phyloP scores from a whole-genome alignment of 2,329 filamentous ascomycete genomes.

The Myriosclerotinia duriaeana region DNA sequence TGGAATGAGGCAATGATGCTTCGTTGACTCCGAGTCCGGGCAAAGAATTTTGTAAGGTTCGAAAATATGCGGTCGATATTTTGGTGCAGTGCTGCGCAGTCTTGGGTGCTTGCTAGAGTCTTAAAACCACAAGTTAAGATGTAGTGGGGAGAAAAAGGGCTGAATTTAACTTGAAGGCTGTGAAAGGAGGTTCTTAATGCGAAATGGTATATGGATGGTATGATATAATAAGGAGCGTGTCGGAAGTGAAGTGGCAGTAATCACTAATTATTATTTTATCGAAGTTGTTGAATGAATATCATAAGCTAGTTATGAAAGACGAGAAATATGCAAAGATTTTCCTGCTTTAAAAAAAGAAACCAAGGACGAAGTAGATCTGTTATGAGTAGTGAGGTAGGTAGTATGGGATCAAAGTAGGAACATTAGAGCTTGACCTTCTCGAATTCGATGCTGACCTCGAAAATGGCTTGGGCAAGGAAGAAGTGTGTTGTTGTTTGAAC shows the following conservation, averaged over 20 bases:
- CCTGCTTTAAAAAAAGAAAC: slow-evolving; percentile 13
- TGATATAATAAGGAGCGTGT: slow-evolving; percentile 11
- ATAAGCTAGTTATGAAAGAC: slow-evolving; percentile 11
- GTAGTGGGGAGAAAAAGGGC: slow-evolving; percentile 8
- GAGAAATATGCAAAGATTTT: background rate
- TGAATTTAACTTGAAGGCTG: slow-evolving; percentile 10
- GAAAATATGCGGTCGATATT: slow-evolving; percentile 17
- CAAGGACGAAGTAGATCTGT: background rate
- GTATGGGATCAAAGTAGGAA: slow-evolving; percentile 13
- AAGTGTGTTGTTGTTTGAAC: slow-evolving; percentile 20
- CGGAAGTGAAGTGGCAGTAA: slow-evolving; percentile 3
- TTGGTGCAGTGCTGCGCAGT: slow-evolving; percentile 15
- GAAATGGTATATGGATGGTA: slow-evolving; percentile 11
- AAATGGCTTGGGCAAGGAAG: slow-evolving; percentile 3
- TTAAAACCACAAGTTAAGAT: slow-evolving; percentile 9
- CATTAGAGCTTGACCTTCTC: slow-evolving; percentile 17
- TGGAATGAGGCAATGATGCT: slow-evolving; percentile 17
- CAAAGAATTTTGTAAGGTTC: background rate
- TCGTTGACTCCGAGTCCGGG: slow-evolving; percentile 17
- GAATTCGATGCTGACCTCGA: slow-evolving; percentile 1
- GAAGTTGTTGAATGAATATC: slow-evolving; percentile 4
- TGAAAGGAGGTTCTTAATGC: background rate
- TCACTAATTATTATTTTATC: slow-evolving; percentile 11
- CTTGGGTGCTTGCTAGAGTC: slow-evolving; percentile 7
- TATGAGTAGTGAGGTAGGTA: background rate